These are phyloP conservation scores for Sphagnum tenellum DNA, from an alignment of 225 moss, liverwort and hornwort genomes.

Conservation along the genomic window DNA sequence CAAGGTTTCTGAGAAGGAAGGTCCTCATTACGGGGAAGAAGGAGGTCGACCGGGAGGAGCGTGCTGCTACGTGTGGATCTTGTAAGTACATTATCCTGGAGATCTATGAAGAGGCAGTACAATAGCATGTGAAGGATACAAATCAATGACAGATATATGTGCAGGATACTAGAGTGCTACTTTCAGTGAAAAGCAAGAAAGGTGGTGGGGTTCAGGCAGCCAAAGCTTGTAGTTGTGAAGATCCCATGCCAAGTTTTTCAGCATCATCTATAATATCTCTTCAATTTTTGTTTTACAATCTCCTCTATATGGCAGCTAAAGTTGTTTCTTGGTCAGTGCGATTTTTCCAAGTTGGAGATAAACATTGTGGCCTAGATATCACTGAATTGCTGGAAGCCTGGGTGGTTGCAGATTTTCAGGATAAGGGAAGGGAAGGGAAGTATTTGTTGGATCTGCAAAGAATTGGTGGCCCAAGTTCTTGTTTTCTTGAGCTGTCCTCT, in stretches of 20 bases:
- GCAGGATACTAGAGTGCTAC: not conserved
- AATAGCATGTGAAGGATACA: too few species aligned
- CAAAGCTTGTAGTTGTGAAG: slow-evolving; percentile 12
- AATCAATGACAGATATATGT: not conserved
- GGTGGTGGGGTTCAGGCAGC: slow-evolving; percentile 22
- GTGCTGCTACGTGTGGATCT: too few species aligned
- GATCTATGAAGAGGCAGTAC: too few species aligned
- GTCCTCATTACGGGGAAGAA: too few species aligned
- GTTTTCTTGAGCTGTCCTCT: slow-evolving; percentile 33
- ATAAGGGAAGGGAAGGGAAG: slow-evolving; percentile 25
- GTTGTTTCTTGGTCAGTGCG: not conserved
- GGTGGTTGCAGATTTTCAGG: slow-evolving; percentile 37
- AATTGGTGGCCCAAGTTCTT: slow-evolving; percentile 23
- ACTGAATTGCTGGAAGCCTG: slow-evolving; percentile 1
- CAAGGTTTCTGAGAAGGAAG: too few species aligned
- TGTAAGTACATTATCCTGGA: not conserved
- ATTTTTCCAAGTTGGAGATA: not conserved
- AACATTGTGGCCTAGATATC: not conserved
- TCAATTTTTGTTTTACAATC: too few species aligned
- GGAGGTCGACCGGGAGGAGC: too few species aligned
- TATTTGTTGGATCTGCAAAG: slow-evolving; percentile 35
- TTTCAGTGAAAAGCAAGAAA: slow-evolving; percentile 19
- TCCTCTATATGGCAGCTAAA: not conserved
- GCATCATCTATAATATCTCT: slow-evolving; percentile 31
- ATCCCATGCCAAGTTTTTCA: slow-evolving; percentile 31